Percentiles rank a stretch among this genome's conserved stretches.
These are phyloP conservation scores for Colletotrichum salicis DNA, from an alignment of 2,329 filamentous ascomycete species.

Conservation along the genomic window DNA sequence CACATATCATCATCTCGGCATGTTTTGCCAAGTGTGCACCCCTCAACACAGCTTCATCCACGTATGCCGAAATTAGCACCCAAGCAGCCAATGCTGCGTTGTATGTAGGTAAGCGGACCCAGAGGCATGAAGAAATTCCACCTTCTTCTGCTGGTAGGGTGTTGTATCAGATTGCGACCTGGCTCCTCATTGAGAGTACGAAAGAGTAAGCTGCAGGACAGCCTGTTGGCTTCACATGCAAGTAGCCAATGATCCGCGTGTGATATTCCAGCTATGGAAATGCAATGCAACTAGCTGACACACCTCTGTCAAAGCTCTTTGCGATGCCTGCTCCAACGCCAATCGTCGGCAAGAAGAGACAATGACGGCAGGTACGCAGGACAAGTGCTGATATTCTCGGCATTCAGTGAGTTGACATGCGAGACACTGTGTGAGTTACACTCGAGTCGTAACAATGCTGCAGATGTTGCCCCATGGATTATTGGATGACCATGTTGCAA, in stretches of 20 bases:
- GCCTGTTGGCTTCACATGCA: background rate
- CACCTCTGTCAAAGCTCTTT: background rate
- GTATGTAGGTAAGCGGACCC: background rate
- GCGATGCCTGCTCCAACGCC: background rate
- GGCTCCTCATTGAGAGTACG: background rate
- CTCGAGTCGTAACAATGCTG: background rate
- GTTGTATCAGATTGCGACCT: background rate
- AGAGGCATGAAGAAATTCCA: too few species aligned
- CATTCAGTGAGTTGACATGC: background rate
- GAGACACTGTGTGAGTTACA: background rate
- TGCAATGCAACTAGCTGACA: background rate
- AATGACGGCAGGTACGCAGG: background rate
- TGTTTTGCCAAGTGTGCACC: background rate
- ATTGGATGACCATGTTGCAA: background rate
- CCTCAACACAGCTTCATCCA: too few species aligned
- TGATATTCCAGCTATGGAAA: background rate
- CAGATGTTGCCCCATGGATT: background rate
- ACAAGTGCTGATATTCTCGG: background rate
- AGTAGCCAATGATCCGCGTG: background rate
- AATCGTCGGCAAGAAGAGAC: background rate
- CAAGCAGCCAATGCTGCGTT: background rate
- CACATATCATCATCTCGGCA: background rate
- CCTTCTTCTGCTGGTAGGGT: too few species aligned
- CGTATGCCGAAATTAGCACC: background rate
- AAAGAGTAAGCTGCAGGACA: background rate